A percentile compares a stretch with the other conserved stretches of the same genome.
phyloP scores from a whole-genome alignment of 768 basidiomycete species.

The Boletus huronensis region DNA sequence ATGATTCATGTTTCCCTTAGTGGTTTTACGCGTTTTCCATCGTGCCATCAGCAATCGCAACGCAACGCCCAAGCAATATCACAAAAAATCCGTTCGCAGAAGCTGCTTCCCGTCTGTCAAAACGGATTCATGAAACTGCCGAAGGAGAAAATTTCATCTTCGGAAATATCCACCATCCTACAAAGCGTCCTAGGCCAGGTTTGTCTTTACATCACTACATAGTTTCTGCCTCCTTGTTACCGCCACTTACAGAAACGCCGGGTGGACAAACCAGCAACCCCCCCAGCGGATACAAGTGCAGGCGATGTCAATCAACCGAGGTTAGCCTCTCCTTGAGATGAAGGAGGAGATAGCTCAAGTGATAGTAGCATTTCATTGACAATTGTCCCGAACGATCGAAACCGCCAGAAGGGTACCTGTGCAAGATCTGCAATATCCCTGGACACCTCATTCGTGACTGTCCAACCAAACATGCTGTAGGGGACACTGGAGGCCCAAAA shows the following conservation, averaged over 20 bases:
- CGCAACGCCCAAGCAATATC: slow-evolving; percentile 53
- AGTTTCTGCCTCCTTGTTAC: not conserved
- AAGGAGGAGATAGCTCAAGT: slow-evolving; percentile 1
- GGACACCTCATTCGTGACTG: slow-evolving; percentile 90
- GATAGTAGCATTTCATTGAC: slow-evolving; percentile 64
- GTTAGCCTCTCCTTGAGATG: slow-evolving; percentile 36
- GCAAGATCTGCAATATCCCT: slow-evolving; percentile 81
- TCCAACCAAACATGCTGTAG: slow-evolving; percentile 71
- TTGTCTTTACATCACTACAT: slow-evolving; percentile 15
- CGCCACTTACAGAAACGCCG: slow-evolving; percentile 8
- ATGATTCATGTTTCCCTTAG: slow-evolving; percentile 39
- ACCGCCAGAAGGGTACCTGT: slow-evolving; percentile 83
- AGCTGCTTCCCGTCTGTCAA: slow-evolving; percentile 36
- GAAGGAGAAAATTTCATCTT: slow-evolving; percentile 67
- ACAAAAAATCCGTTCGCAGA: slow-evolving; percentile 71
- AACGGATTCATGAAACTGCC: slow-evolving; percentile 49
- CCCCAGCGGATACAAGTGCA: slow-evolving; percentile 73
- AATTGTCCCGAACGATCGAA: slow-evolving; percentile 71
- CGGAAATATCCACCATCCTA: slow-evolving; percentile 54
- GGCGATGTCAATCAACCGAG: slow-evolving; percentile 71
- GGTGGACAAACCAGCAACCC: slow-evolving; percentile 52
- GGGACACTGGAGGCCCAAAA: slow-evolving; percentile 80
- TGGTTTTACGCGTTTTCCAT: slow-evolving; percentile 99
- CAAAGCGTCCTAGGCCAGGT: slow-evolving; percentile 59
- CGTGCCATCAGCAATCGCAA: slow-evolving; percentile 44